phyloP scores from a whole-genome alignment of 164 flowering plant species.

The Stephania yunnanensis region DNA sequence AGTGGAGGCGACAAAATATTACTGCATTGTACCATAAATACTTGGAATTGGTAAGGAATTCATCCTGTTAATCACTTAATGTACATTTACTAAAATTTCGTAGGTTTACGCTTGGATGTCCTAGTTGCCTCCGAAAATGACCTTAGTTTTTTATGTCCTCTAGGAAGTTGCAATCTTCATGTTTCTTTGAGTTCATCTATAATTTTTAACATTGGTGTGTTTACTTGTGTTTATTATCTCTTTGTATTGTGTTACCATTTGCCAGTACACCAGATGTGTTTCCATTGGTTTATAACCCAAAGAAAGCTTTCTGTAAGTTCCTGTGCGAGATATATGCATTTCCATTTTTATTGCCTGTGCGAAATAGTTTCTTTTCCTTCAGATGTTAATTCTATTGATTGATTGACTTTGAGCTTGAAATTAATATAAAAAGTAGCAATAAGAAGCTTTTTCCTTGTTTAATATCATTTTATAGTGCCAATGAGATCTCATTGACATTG shows the following conservation, averaged over 20 bases:
- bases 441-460: neutral
- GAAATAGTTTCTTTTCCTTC: neutral
- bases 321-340: neutral
- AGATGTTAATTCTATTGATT: neutral
- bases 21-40: slow-evolving; percentile 54
- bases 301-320: neutral
- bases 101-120: neutral
- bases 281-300: neutral
- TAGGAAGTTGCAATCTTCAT: neutral
- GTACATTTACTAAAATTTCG: neutral
- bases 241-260: neutral
- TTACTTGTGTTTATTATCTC: neutral
- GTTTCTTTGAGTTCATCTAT: neutral
- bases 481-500: neutral
- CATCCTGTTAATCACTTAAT: neutral
- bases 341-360: neutral
- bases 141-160: neutral
- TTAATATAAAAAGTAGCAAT: neutral
- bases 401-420: neutral
- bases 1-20: slow-evolving; percentile 65
- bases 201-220: neutral
- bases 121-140: neutral
- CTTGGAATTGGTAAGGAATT: slow-evolving; percentile 57
- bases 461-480: neutral
- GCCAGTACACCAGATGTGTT: neutral